A percentile compares a stretch with the other conserved stretches of the same genome.
Evolutionary conservation across 805 yeast species (phyloP).

Genomic region (Saturnispora zaruensis): DNA sequence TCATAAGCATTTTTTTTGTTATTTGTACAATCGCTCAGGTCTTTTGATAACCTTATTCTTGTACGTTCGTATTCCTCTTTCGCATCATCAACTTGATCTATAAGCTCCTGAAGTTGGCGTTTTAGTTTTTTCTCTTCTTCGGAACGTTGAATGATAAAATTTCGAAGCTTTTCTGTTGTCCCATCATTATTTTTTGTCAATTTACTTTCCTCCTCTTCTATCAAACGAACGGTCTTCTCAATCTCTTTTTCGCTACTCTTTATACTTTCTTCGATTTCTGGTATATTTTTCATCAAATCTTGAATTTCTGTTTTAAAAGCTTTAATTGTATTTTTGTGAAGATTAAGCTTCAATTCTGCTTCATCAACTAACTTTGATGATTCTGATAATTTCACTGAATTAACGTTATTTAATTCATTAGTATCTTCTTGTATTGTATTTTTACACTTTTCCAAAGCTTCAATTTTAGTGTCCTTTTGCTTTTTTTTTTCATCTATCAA

Average conservation of each 20-base stretch:
- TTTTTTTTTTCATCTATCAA: constrained; percentile 1
- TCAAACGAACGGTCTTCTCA: constrained; percentile 3
- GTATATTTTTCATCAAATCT: constrained; percentile 12
- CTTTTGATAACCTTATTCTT: constrained; percentile 1
- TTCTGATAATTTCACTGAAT: not conserved
- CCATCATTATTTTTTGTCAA: constrained; percentile 29
- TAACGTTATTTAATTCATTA: not conserved
- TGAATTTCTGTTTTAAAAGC: constrained; percentile 11
- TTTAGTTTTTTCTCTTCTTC: constrained; percentile 10
- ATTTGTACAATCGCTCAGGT: not conserved
- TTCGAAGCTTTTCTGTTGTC: constrained; percentile 29
- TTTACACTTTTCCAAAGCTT: not conserved
- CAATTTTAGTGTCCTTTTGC: not conserved
- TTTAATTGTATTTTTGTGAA: constrained; percentile 2
- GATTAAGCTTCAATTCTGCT: constrained; percentile 1
- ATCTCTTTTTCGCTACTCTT: constrained; percentile 9
- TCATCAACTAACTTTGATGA: not conserved
- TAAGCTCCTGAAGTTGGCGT: constrained; percentile 12
- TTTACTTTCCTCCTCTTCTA: constrained; percentile 13
- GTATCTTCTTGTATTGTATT: not conserved
- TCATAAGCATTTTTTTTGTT: constrained; percentile 4
- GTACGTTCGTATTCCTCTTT: constrained; percentile 20
- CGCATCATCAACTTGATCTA: constrained; percentile 9
- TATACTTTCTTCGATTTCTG: constrained; percentile 15
- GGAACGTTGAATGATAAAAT: constrained; percentile 15